phyloP scores from a whole-genome alignment of 257 asterid species.

The Plantago ovata region DNA sequence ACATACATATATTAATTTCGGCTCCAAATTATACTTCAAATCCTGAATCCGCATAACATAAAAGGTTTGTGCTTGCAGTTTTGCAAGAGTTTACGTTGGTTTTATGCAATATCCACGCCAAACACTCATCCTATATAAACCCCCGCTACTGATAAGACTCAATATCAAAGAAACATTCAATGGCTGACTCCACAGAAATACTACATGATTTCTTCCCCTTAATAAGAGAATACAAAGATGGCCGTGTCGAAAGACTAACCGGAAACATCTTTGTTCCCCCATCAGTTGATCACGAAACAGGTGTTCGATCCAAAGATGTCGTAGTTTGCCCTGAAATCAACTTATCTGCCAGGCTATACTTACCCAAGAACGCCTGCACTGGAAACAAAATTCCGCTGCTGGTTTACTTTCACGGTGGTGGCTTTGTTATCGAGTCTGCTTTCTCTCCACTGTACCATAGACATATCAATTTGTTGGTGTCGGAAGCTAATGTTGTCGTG shows the following conservation, averaged over 20 bases:
- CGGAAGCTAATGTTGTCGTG: conserved; percentile 35
- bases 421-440: conserved; percentile 37
- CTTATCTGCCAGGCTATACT: conserved; percentile 44
- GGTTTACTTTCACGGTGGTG: conserved; percentile 61
- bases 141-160: too few species aligned
- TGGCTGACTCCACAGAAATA: conserved; percentile 22
- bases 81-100: too few species aligned
- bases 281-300: conserved; percentile 38
- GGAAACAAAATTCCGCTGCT: conserved; percentile 39
- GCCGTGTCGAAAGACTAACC: conserved; percentile 35
- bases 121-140: too few species aligned
- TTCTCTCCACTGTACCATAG: conserved; percentile 35
- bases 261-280: conserved; percentile 26
- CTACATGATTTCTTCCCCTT: conserved; percentile 38
- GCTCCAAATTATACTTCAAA: too few species aligned
- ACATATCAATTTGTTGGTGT: conserved; percentile 30
- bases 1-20: too few species aligned
- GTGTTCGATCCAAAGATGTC: conserved; percentile 47
- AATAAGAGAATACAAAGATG: conserved; percentile 40
- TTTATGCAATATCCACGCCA: too few species aligned
- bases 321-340: conserved; percentile 18
- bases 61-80: too few species aligned
- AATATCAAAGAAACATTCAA: neutral
- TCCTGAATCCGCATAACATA: too few species aligned
- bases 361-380: conserved; percentile 28